Percentiles rank a stretch among this genome's conserved stretches.
These are phyloP conservation scores for Cyanidiococcus yangmingshanensis DNA, from an alignment of 23 red algal genomes.

Conservation along the genomic window DNA sequence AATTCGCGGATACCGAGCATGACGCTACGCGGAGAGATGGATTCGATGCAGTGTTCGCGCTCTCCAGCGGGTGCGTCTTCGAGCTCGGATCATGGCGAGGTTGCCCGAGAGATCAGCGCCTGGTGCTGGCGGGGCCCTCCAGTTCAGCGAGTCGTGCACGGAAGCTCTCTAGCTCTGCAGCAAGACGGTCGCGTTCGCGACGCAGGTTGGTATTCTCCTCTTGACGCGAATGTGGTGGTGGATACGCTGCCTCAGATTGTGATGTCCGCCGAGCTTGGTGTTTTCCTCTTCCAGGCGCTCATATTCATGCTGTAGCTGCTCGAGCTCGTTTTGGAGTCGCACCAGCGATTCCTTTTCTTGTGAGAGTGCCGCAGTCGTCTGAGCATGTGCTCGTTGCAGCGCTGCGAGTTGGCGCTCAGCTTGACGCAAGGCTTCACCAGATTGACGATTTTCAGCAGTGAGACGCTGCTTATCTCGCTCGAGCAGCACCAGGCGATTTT, in stretches of 20 bases:
- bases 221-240: slow-evolving; percentile 12
- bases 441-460: not conserved
- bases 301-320: not conserved
- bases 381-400: not conserved
- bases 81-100: too few species aligned
- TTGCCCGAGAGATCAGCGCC: too few species aligned
- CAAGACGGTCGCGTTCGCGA: not conserved
- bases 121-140: not conserved
- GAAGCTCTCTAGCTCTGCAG: not conserved
- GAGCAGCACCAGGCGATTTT: not conserved
- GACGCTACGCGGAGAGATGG: too few species aligned
- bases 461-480: slow-evolving; percentile 8
- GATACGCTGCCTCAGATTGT: slow-evolving; percentile 11
- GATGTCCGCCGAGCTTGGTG: slow-evolving; percentile 11
- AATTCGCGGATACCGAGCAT: too few species aligned
- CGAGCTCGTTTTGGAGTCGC: not conserved
- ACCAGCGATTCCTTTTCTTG: not conserved
- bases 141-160: not conserved
- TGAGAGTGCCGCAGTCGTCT: not conserved
- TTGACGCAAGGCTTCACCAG: not conserved
- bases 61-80: too few species aligned
- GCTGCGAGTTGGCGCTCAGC: not conserved
- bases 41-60: too few species aligned
- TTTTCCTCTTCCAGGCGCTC: slow-evolving; percentile 17
- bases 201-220: slow-evolving; percentile 7